Conservation (phyloP, 176 grass and related monocot species). For the Cenchrus americanus region DNA sequence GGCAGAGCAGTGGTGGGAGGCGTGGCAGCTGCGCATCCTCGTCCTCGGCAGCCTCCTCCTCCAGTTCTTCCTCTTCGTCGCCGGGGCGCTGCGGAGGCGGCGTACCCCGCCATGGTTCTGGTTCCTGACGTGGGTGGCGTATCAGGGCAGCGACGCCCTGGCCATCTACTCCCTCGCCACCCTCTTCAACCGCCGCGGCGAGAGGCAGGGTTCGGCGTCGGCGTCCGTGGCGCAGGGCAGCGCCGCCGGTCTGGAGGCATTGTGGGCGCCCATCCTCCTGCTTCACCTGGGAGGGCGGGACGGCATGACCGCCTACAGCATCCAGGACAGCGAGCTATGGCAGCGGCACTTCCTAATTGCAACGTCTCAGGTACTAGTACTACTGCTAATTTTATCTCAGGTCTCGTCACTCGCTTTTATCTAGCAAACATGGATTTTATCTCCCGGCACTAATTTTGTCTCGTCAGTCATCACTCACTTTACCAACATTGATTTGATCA, state of each 20-base stretch:
- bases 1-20: too few species aligned
- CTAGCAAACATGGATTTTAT: too few species aligned
- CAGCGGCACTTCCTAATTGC: neutral
- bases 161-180: neutral
- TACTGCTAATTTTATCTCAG: too few species aligned
- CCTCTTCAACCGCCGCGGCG: neutral
- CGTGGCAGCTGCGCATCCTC: too few species aligned
- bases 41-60: too few species aligned
- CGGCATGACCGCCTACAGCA: neutral
- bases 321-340: neutral
- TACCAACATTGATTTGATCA: too few species aligned
- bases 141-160: neutral
- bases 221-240: neutral
- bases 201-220: neutral
- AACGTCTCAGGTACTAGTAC: neutral
- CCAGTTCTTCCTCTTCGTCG: neutral
- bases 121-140: neutral
- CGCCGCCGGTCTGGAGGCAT: neutral
- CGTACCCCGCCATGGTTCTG: neutral
- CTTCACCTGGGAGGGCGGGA: neutral
- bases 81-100: neutral
- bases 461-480: too few species aligned
- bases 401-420: too few species aligned
- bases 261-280: neutral
- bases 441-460: too few species aligned